Evolutionary conservation across 2,329 filamentous ascomycete genomes (phyloP).

Genomic region (Colletotrichum paranaense): DNA sequence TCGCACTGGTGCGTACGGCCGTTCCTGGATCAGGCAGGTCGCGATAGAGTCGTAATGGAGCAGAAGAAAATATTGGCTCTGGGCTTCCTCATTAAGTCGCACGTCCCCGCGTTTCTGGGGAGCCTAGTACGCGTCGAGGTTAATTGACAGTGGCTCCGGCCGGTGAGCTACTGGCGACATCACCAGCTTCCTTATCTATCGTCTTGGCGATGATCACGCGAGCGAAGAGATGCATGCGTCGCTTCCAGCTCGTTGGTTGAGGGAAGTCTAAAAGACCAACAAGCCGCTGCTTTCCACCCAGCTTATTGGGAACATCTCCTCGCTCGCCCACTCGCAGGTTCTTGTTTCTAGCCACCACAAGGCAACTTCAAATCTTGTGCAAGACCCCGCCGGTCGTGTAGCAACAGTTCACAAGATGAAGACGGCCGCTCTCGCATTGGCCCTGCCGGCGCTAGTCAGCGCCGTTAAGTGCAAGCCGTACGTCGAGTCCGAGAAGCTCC

Average conservation of each 20-base stretch:
- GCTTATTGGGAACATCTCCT: background rate
- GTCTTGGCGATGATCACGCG: constrained; percentile 26
- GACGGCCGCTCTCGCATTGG: constrained; percentile 41
- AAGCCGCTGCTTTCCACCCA: background rate
- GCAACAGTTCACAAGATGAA: constrained; percentile 21
- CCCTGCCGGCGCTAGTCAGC: constrained; percentile 38
- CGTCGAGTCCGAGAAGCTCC: constrained; percentile 52
- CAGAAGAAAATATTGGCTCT: background rate
- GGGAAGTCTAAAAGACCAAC: background rate
- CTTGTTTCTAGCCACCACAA: background rate
- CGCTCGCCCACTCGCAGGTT: background rate
- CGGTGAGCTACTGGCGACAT: background rate
- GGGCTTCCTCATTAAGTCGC: constrained; percentile 24
- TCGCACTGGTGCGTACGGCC: constrained; percentile 12
- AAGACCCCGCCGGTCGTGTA: background rate
- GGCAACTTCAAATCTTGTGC: background rate
- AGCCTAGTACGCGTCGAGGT: background rate
- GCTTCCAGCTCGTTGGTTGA: background rate
- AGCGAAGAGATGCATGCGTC: background rate
- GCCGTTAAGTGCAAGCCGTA: constrained; percentile 44
- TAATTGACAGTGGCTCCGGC: background rate
- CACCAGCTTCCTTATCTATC: constrained; percentile 27
- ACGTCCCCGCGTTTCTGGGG: constrained; percentile 7
- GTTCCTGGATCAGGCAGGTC: constrained; percentile 29
- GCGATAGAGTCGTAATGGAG: background rate